A percentile compares a stretch with the other conserved stretches of the same genome.
Conservation (phyloP, 306 rosid genomes). For the Cotoneaster glaucophyllus region DNA sequence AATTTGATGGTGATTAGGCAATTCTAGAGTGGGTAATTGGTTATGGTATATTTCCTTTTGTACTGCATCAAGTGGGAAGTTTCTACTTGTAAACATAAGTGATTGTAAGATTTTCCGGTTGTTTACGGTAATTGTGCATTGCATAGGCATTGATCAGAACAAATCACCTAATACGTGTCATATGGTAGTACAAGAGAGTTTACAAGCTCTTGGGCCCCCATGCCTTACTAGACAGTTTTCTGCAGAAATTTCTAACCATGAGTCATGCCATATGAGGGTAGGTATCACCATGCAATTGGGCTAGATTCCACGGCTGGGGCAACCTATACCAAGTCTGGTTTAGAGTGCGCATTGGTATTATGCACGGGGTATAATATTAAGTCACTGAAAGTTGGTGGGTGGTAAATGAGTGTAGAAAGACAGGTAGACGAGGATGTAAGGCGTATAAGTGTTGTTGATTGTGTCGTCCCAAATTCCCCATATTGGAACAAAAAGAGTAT, state of each 20-base stretch:
- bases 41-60: neutral
- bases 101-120: neutral
- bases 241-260: neutral
- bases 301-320: neutral
- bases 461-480: neutral
- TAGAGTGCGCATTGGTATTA: neutral
- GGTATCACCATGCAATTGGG: neutral
- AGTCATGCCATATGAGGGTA: neutral
- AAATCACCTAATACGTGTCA: neutral
- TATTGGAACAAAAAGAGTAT: neutral
- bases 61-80: neutral
- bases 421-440: neutral
- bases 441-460: neutral
- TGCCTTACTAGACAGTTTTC: neutral
- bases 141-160: neutral
- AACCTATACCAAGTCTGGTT: neutral
- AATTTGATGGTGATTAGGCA: neutral
- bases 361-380: neutral
- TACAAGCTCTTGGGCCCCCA: neutral
- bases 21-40: neutral
- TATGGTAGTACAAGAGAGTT: neutral
- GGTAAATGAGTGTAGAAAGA: neutral
- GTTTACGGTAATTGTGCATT: neutral
- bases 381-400: neutral
- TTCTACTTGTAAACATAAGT: neutral